Conservation (phyloP, 176 grass and related monocot species). For the Alopecurus myosuroides region DNA sequence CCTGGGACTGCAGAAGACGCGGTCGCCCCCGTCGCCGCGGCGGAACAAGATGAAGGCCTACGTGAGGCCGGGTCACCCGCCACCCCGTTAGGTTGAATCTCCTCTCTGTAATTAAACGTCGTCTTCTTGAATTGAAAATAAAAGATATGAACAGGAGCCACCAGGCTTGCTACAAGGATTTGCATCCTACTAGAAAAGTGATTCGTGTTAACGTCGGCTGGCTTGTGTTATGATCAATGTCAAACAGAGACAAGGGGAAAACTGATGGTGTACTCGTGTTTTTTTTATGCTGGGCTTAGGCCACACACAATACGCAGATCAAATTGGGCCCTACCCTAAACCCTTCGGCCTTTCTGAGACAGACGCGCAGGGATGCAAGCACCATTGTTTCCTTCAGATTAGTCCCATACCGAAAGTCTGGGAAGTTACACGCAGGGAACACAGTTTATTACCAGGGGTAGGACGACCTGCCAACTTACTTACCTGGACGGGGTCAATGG, state of each 20-base stretch:
- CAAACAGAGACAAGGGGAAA: no score
- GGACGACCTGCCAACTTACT: background rate
- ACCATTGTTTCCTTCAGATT: background rate
- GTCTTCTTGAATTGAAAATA: background rate
- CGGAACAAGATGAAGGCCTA: background rate
- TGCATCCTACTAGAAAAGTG: background rate
- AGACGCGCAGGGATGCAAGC: no score
- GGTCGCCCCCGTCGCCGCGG: background rate
- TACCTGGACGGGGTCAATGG: constrained; percentile 15
- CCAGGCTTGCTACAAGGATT: background rate
- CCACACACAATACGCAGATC: no score
- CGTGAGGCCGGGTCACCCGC: background rate
- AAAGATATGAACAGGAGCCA: background rate
- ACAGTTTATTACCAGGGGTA: background rate
- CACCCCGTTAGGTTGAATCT: background rate
- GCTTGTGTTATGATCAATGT: no score
- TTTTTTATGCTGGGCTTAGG: no score
- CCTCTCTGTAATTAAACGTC: background rate
- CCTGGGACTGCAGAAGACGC: background rate
- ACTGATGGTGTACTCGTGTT: no score
- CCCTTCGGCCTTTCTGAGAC: background rate
- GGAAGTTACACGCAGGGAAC: background rate
- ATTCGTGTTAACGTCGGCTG: no score
- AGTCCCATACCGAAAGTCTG: background rate
- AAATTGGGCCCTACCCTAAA: background rate